Percentiles rank a stretch among this genome's conserved stretches.
phyloP scores from a whole-genome alignment of 2,329 filamentous ascomycete genomes.

The Cladosporium sp. region DNA sequence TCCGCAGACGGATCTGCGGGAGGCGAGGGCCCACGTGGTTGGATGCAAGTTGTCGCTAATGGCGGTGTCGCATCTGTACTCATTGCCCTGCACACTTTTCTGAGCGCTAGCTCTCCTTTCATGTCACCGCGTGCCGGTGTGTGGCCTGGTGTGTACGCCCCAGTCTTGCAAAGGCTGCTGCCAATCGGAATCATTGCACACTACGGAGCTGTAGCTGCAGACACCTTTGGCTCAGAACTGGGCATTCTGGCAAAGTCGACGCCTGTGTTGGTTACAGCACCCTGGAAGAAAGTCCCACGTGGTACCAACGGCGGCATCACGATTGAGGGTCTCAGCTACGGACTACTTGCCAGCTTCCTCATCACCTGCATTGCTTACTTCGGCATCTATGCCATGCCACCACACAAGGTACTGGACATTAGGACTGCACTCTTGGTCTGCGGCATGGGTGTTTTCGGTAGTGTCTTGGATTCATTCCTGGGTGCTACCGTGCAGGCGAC shows the following conservation, averaged over 20 bases:
- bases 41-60: conserved; percentile 88
- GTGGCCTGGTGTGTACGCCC: conserved; percentile 37
- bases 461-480: conserved; percentile 79
- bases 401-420: conserved; percentile 16
- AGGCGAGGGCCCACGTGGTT: conserved; percentile 77
- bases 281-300: conserved; percentile 72
- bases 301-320: conserved; percentile 96
- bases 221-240: conserved; percentile 93
- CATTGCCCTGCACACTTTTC: conserved; percentile 49
- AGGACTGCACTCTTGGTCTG: conserved; percentile 45
- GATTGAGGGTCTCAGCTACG: conserved; percentile 56
- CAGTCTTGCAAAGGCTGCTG: conserved; percentile 35
- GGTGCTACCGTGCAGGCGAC: conserved; percentile 82
- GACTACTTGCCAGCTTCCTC: conserved; percentile 40
- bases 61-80: conserved; percentile 71
- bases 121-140: conserved; percentile 27
- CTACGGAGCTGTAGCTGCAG: conserved; percentile 86
- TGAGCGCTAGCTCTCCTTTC: conserved; percentile 32
- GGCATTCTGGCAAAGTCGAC: conserved; percentile 75
- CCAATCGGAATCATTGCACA: conserved; percentile 48
- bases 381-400: conserved; percentile 17
- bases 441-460: conserved; percentile 72
- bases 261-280: conserved; percentile 83
- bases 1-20: conserved; percentile 68
- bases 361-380: conserved; percentile 65